Base-by-base conservation (phyloP, 1,139 yeast species). In the Geotrichum macrosporum region DNA sequence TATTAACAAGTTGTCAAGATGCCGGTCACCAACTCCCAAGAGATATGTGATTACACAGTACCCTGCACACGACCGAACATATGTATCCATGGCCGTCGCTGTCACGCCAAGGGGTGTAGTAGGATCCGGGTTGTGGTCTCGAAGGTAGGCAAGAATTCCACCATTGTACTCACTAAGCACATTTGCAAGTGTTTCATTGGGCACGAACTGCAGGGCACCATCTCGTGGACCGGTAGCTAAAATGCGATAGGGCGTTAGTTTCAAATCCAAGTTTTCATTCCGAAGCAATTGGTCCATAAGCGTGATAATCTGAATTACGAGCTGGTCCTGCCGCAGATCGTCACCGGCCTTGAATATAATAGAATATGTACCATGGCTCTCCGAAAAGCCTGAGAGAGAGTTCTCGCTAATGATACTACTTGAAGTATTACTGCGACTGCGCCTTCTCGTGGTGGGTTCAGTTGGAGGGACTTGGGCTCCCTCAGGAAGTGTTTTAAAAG, bases 11-110 rank as follows among this genome's bases (percentile, higher is more conserved):
- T 94, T 94, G 59, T 94, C 99, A 52, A 94, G 71, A 69, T 94
- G 99, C 47, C 99, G 75, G 66, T 94, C 98, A 16, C 99, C 99
- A 9, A 94, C 96, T 3, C 98, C 98, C 10, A 94, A 69, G 4
- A 94, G 70, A 59, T 94, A 94, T 0, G 98, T 94, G 31, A 94
- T 86, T 2, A 94, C 98, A 72, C 97, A 92, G 63, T 94, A 92
- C 0, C 98, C 98, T 24, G 98, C 98, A 65, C 97, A 88, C 2
- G 96, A 87, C 54, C 89, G 78, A 12, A 94, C 94, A 66, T 86
- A 94, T 54, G 85, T 92, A 56, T 92, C 98, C 95, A 92, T 87
- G 1, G 81, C 83, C 53, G 76, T 76, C 0, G 81, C 73, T 15
- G 80, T 75, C 0, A 92, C 94, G 0, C 94, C 94, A 34, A 84